Evolutionary conservation across 1,139 yeast genomes (phyloP).

Genomic region (Maudiozyma humilis): DNA sequence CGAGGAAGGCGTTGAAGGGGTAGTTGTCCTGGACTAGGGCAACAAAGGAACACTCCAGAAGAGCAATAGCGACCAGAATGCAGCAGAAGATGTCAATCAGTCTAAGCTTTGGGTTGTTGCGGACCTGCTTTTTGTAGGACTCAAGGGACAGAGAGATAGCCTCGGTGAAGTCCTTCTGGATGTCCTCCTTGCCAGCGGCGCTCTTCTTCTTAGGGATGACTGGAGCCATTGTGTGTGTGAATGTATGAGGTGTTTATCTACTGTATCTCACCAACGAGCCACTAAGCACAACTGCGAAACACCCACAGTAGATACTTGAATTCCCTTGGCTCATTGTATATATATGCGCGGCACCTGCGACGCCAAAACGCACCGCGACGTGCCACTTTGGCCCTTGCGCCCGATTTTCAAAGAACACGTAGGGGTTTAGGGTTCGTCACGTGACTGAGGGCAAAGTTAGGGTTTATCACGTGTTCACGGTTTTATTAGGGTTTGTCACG

Average conservation of each 20-base stretch:
- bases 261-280: neutral
- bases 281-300: neutral
- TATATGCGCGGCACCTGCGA: neutral
- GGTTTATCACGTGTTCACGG: neutral
- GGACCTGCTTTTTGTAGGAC: slow-evolving; percentile 36
- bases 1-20: slow-evolving; percentile 94
- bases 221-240: slow-evolving; percentile 6
- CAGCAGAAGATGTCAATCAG: slow-evolving; percentile 71
- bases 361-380: neutral
- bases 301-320: neutral
- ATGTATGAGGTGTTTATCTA: neutral
- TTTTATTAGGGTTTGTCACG: too few relatives aligned
- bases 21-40: slow-evolving; percentile 66
- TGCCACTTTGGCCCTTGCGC: slow-evolving; percentile 3
- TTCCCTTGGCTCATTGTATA: neutral
- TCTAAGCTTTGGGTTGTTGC: slow-evolving; percentile 37
- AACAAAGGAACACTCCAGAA: slow-evolving; percentile 71
- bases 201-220: slow-evolving; percentile 11
- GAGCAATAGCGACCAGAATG: slow-evolving; percentile 67
- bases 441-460: neutral
- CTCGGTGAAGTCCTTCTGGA: slow-evolving; percentile 37
- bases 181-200: slow-evolving; percentile 14
- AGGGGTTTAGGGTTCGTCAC: slow-evolving; percentile 3
- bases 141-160: slow-evolving; percentile 43
- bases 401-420: slow-evolving; percentile 6